Evolutionary conservation across 2,329 filamentous ascomycete genomes (phyloP), one percentile per base, ranked within the genome.

Genomic region (Diaporthe sp.): DNA sequence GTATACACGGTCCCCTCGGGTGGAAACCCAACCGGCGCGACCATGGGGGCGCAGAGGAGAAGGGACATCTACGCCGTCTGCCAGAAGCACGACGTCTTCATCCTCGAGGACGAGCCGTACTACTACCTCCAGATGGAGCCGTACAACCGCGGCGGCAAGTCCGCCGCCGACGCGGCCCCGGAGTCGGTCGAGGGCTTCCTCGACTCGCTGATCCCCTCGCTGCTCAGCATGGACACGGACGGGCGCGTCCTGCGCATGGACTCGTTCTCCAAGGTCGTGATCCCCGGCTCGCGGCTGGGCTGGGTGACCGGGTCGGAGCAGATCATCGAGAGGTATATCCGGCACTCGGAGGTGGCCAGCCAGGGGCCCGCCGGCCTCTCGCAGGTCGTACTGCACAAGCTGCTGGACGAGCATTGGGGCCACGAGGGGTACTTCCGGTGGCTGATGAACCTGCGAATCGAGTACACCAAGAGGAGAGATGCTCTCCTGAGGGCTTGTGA

Each of bases 391-490:
- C 85, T 98, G 72, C 96, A 94, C 86, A 97, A 97, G 85, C 87
- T 99, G 30, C 88, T 99, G 2, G 97, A 99, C 77, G 95, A 98
- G 83, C 92, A 92, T 67, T 99, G 97, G 97, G 97, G 96, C 33
- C 97, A 99, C 80, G 89, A 91, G 55, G 96, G 96, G 2, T 99
- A 97, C 81, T 84, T 99, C 33, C 89, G 93, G 80, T 99, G 97
- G 97, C 85, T 99, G 77, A 94, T 97, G 81, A 89, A 95, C 81
- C 86, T 98, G 79, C 90, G 95, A 61, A 83, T 91, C 79, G 91
- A 95, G 83, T 99, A 99, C 82, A 97, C 96, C 1, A 86, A 87
- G 77, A 91, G 96, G 75, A 88, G 97, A 73, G 90, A 98, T 81
- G 89, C 91, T 35, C 90, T 99, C 74, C 86, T 98, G 7, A 87